Base-by-base conservation (phyloP, 2,329 filamentous ascomycete species). In the Ophioceras dolichostomum region DNA sequence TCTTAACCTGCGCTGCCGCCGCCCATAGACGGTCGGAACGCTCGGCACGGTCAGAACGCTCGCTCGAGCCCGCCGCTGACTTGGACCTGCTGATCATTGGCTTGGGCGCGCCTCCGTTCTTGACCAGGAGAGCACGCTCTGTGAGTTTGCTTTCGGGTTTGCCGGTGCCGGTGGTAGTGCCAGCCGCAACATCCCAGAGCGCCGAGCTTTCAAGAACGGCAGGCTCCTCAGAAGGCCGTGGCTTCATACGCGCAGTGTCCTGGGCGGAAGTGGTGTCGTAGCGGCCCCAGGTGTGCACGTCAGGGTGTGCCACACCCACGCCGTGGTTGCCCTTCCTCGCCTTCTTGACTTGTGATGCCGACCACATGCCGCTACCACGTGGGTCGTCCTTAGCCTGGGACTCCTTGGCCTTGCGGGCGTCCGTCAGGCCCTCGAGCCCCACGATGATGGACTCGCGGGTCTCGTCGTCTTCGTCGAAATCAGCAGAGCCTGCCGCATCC, bases 371-470 rank as follows among this genome's bases (percentile, higher is more conserved):
- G n/a, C n/a, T n/a, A n/a, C n/a, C n/a, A n/a, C n/a, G n/a, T n/a
- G n/a, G n/a, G n/a, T n/a, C n/a, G n/a, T n/a, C n/a, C n/a, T n/a
- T n/a, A n/a, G n/a, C n/a, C n/a, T n/a, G n/a, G n/a, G n/a, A n/a
- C n/a, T n/a, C n/a, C n/a, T n/a, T n/a, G n/a, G n/a, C n/a, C n/a
- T n/a, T n/a, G n/a, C n/a, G n/a, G n/a, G n/a, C n/a, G n/a, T n/a
- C n/a, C n/a, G n/a, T 7, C 7, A 26, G 21, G 19, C 55, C 50
- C 44, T 49, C 49, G 16, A 58, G 41, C n/a, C 47, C 53, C 18
- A 56, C 50, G 36, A 60, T 45, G 31, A 56, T 53, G 9, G 55
- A 51, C 35, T 57, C 50, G 17, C 43, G 34, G 10, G 43, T 47
- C 21, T 50, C 45, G 17, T 47, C 44, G 19, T 39, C 36, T 22